phyloP scores from a whole-genome alignment of 148 eudicot species.

The Rhododendron kiyosumense region DNA sequence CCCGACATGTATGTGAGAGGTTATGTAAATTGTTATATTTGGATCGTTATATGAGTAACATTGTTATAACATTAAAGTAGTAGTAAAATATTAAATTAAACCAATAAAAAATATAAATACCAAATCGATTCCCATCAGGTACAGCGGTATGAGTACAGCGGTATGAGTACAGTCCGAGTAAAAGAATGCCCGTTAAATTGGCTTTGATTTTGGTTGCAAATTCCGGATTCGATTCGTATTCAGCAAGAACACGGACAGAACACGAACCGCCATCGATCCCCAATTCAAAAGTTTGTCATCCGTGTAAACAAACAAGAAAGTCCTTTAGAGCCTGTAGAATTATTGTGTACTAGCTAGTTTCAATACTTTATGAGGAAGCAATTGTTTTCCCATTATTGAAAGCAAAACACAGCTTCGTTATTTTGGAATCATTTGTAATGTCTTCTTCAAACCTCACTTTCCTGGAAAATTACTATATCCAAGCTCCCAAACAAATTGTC shows the following conservation, averaged over 20 bases:
- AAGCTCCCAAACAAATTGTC: neutral
- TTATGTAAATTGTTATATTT: too few species aligned
- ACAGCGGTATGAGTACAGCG: neutral
- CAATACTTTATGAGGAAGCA: neutral
- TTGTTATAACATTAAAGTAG: too few species aligned
- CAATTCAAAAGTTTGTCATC: neutral
- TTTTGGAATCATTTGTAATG: neutral
- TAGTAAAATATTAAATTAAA: too few species aligned
- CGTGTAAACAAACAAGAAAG: neutral
- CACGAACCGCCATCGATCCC: neutral
- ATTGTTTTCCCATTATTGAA: neutral
- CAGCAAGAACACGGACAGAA: too few species aligned
- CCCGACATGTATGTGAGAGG: too few species aligned
- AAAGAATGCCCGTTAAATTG: neutral
- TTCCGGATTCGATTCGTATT: neutral
- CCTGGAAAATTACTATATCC: neutral
- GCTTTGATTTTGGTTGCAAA: neutral
- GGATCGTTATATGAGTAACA: too few species aligned
- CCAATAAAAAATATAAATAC: too few species aligned
- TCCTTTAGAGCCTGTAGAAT: neutral
- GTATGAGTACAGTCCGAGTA: neutral
- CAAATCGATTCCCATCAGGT: neutral
- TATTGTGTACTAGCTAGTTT: neutral
- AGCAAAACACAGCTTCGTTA: neutral
- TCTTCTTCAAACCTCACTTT: neutral